Conservation (phyloP, 169 alveolate genomes). For the Cryptosporidium canis region DNA sequence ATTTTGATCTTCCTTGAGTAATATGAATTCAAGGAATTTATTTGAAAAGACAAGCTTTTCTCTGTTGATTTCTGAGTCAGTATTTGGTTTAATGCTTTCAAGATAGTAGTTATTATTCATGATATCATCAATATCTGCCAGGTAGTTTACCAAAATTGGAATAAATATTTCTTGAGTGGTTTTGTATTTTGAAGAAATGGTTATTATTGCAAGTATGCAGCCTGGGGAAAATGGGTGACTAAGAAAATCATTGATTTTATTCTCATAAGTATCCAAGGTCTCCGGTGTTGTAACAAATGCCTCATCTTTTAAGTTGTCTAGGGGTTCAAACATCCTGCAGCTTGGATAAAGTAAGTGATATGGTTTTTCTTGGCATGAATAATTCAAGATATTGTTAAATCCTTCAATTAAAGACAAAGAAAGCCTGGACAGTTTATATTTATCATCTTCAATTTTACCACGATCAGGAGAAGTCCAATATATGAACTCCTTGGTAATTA, state of each 20-base stretch:
- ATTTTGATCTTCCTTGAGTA: not conserved
- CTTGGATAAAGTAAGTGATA: constrained; percentile 50
- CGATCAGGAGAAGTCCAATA: constrained; percentile 35
- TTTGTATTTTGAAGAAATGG: constrained; percentile 21
- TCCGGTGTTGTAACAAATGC: constrained; percentile 30
- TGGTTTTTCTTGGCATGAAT: constrained; percentile 7
- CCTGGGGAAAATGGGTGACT: constrained; percentile 23
- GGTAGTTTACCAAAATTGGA: constrained; percentile 14
- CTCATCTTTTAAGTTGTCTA: constrained; percentile 61
- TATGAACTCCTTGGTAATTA: constrained; percentile 28
- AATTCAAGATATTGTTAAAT: constrained; percentile 8
- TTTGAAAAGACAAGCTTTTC: not conserved
- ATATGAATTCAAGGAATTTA: not conserved
- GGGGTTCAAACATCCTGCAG: constrained; percentile 54
- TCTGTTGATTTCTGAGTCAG: not conserved
- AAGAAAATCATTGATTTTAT: constrained; percentile 20
- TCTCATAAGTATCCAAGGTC: not conserved
- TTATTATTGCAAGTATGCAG: constrained; percentile 27
- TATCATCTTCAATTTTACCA: not conserved
- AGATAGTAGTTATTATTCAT: constrained; percentile 36
- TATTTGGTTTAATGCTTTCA: not conserved
- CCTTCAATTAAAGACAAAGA: constrained; percentile 34
- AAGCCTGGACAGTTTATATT: not conserved
- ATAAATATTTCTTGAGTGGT: constrained; percentile 5
- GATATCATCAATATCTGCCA: constrained; percentile 31